A percentile compares a stretch with the other conserved stretches of the same genome.
Conservation (phyloP, 495 filamentous ascomycete species). For the Penicillium goetzii region DNA sequence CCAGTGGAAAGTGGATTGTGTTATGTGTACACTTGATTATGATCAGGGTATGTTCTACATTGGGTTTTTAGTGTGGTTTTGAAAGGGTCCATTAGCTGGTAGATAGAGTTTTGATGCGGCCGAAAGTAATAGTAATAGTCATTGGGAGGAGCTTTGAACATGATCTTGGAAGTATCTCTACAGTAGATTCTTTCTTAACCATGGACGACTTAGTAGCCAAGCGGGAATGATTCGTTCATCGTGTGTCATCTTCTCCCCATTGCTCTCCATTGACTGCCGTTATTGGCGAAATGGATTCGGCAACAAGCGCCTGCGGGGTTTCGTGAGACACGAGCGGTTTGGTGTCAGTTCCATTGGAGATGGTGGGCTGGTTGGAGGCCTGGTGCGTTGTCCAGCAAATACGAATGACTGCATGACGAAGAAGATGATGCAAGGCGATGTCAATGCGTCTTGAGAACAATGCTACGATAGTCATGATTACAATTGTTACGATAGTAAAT, state of each 20-base stretch:
- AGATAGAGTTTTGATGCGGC: not conserved
- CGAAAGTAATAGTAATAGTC: not conserved
- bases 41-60: not conserved
- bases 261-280: not conserved
- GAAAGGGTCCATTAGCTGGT: not conserved
- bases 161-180: not conserved
- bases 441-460: not conserved
- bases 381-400: not conserved
- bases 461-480: not conserved
- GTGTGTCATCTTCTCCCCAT: not conserved
- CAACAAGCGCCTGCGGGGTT: not conserved
- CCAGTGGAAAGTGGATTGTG: conserved; percentile 22
- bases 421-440: not conserved
- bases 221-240: not conserved
- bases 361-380: not conserved
- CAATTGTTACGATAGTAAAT: not conserved
- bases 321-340: not conserved
- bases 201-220: not conserved
- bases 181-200: not conserved
- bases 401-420: conserved; percentile 1
- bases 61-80: not conserved
- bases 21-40: conserved; percentile 26
- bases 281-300: not conserved
- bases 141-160: not conserved
- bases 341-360: not conserved